Conservation (phyloP, 805 yeast species). For the Komagataella kurtzmanii region DNA sequence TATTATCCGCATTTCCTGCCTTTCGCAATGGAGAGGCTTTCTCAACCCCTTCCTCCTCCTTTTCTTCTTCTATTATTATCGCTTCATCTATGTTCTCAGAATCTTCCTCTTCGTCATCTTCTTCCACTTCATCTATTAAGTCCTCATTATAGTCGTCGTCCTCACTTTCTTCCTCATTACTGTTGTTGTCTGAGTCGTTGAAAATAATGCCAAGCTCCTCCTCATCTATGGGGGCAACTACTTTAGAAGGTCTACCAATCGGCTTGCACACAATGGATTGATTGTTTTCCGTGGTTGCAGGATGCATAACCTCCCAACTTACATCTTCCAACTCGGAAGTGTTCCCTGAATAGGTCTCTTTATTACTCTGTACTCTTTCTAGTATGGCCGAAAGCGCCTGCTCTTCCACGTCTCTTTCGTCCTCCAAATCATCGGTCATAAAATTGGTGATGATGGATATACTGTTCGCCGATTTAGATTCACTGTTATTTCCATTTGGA, state of each 20-base stretch:
- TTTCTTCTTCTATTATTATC: neutral
- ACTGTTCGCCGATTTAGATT: constrained; percentile 24
- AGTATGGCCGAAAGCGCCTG: constrained; percentile 37
- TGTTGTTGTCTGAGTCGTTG: neutral
- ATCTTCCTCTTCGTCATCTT: neutral
- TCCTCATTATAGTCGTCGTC: neutral
- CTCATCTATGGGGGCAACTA: neutral
- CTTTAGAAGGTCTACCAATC: neutral
- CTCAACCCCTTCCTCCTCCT: neutral
- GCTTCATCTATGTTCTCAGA: neutral
- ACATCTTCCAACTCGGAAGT: neutral
- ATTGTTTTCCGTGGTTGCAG: neutral
- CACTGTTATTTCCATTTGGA: constrained; percentile 12
- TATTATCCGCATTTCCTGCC: neutral
- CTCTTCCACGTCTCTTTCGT: constrained; percentile 44
- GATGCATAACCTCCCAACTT: neutral
- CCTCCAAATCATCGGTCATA: constrained; percentile 54
- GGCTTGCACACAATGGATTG: neutral
- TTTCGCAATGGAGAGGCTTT: neutral
- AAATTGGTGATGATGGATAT: constrained; percentile 47
- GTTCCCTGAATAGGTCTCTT: neutral
- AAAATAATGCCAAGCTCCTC: neutral
- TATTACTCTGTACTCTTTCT: constrained; percentile 1
- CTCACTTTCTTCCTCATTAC: neutral
- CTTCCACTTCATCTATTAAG: neutral